Base-by-base conservation (phyloP, 352 stramenopile genomes). In the Phytophthora palmivora region DNA sequence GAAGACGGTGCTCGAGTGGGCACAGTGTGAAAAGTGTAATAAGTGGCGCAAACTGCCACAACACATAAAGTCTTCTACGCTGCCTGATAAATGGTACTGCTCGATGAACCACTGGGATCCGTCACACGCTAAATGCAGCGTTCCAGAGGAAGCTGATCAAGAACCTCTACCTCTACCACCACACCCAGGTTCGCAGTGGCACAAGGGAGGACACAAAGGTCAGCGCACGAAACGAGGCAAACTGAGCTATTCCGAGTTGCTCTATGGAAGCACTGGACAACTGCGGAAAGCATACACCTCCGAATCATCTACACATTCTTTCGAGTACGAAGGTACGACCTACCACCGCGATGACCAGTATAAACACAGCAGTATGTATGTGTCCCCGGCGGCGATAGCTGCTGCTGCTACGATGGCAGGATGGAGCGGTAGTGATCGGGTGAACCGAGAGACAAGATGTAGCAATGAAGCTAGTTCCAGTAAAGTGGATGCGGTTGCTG, bases 71-170 rank as follows among this genome's bases (percentile, higher is more conserved):
- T 91, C 88, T 19, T 92, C 94, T 8, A 94, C 79, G 21, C 79
- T 99, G 12, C 96, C 96, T 5, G 92, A 98, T 63, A 89, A 97
- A 58, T 99, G 96, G 97, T 99, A 97, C 63, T 99, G 97, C 73
- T 87, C 91, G 16, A 91, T 99, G 81, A 99, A 99, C 71, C 83
- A 89, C 26, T 98, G 94, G 84, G 95, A 98, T 67, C 64, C 81
- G n/a, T 89, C 73, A 4, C 83, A 81, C 30, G 83, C 84, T 4
- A 91, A 84, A 39, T 95, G 87, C 41, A 76, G 69, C 18, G 73
- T 88, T 12, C 76, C 87, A 2, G 82, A 95, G 52, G 84, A 95
- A 74, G 80, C 77, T 18, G 87, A 95, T 26, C 76, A 91, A 43
- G 85, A 92, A n/a, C 78, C 83, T 7, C 32, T 92, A 11, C 67